phyloP scores from a whole-genome alignment of 2,329 filamentous ascomycete species.

The Calonectria montana region DNA sequence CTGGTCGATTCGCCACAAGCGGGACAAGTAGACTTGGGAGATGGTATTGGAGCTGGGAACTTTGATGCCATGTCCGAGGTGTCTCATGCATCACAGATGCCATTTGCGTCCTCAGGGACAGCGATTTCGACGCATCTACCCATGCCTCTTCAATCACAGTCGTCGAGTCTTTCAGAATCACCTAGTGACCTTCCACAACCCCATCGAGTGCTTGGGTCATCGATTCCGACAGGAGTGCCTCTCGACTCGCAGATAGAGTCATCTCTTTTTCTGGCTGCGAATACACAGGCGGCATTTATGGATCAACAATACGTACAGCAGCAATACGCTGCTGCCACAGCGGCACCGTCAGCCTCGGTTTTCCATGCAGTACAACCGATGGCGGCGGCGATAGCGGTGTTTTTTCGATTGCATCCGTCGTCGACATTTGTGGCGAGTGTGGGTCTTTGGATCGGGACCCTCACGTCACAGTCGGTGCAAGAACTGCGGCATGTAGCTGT shows the following conservation, averaged over 20 bases:
- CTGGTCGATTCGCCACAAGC: constrained; percentile 25
- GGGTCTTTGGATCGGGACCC: constrained; percentile 74
- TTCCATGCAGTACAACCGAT: constrained; percentile 38
- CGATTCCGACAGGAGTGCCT: constrained; percentile 38
- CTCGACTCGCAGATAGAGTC: constrained; percentile 52
- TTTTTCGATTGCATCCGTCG: constrained; percentile 75
- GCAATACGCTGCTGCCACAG: constrained; percentile 38
- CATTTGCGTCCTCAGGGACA: constrained; percentile 35
- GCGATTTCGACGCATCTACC: constrained; percentile 34
- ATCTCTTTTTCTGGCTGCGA: constrained; percentile 53
- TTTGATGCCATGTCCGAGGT: constrained; percentile 42
- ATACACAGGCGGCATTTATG: constrained; percentile 51
- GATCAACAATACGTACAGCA: constrained; percentile 47
- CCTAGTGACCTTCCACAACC: constrained; percentile 33
- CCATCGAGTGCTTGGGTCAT: constrained; percentile 40
- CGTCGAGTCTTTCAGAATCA: constrained; percentile 30
- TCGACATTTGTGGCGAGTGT: constrained; percentile 64
- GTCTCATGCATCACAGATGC: constrained; percentile 37
- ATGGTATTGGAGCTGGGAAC: constrained; percentile 31
- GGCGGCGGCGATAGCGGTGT: constrained; percentile 64
- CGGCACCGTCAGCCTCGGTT: constrained; percentile 36
- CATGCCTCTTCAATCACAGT: constrained; percentile 36
- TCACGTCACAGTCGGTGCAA: constrained; percentile 67
- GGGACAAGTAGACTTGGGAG: constrained; percentile 31
- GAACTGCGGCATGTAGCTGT: constrained; percentile 73